A percentile compares a stretch with the other conserved stretches of the same genome.
Evolutionary conservation across 2,329 filamentous ascomycete genomes (phyloP).

Genomic region (Cladosporium sp.): DNA sequence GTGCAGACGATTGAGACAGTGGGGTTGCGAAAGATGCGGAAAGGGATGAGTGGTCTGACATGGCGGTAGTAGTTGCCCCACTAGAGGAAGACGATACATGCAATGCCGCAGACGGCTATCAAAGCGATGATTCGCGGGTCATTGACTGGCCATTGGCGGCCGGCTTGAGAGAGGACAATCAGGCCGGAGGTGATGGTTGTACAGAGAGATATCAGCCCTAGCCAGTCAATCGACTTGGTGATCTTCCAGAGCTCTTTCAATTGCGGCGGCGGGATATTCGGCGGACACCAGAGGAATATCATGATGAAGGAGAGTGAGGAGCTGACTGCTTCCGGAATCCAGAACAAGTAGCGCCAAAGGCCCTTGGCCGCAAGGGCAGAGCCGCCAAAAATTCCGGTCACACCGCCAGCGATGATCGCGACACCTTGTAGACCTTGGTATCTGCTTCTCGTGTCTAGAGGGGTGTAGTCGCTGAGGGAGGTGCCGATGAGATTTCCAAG

Average conservation of each 20-base stretch:
- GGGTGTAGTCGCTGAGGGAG: conserved; percentile 20
- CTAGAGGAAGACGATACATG: conserved; percentile 11
- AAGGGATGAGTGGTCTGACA: conserved; percentile 21
- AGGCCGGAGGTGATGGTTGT: conserved; percentile 22
- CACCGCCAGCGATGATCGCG: conserved; percentile 14
- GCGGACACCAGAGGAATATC: conserved; percentile 14
- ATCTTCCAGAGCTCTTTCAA: conserved; percentile 9
- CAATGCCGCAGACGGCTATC: conserved; percentile 10
- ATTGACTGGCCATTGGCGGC: conserved; percentile 2
- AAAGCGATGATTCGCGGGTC: conserved; percentile 15
- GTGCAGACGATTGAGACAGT: conserved; percentile 18
- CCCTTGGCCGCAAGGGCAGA: conserved; percentile 15
- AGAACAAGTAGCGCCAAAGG: conserved; percentile 17
- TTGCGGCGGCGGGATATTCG: conserved; percentile 9
- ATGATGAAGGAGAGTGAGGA: conserved; percentile 10
- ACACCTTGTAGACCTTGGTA: conserved; percentile 19
- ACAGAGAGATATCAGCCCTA: conserved; percentile 17
- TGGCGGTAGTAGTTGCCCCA: conserved; percentile 13
- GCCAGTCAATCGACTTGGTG: conserved; percentile 18
- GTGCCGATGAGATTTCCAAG: conserved; percentile 24
- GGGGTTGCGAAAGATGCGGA: conserved; percentile 21
- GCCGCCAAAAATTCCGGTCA: conserved; percentile 18
- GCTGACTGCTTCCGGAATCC: conserved; percentile 12
- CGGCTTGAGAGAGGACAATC: conserved; percentile 18
- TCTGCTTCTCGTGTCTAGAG: conserved; percentile 14